phyloP scores from a whole-genome alignment of 441 rosid species.

The Populus tomentosa region DNA sequence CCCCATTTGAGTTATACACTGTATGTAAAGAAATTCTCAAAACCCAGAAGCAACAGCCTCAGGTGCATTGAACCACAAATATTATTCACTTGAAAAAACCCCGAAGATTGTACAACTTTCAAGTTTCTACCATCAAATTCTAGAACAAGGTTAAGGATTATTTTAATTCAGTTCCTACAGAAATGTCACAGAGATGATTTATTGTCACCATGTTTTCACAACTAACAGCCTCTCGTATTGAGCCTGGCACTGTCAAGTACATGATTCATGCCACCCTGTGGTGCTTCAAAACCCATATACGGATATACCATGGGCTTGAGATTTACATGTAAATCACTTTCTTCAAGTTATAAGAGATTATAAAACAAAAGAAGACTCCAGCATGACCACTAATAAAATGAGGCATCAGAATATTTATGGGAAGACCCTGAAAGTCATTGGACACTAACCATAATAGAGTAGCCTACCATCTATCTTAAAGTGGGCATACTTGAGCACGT shows the following conservation, averaged over 20 bases:
- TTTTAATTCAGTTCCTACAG: neutral
- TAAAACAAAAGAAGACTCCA: neutral
- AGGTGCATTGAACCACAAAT: neutral
- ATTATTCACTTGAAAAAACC: neutral
- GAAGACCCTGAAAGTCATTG: neutral
- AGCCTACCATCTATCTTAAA: neutral
- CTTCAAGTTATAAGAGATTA: neutral
- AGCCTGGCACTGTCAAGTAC: neutral
- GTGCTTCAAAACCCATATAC: conserved; percentile 2
- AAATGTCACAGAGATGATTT: neutral
- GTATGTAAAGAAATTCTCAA: neutral
- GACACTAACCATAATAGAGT: neutral
- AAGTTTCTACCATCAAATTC: neutral
- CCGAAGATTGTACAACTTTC: neutral
- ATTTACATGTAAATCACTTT: neutral
- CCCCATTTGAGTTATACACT: neutral
- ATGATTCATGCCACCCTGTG: neutral
- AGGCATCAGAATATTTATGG: neutral
- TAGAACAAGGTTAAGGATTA: neutral
- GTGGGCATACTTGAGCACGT: neutral
- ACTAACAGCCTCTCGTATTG: neutral
- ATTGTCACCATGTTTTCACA: neutral
- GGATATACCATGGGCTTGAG: neutral
- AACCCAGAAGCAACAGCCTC: neutral
- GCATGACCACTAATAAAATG: neutral